phyloP scores from a whole-genome alignment of 495 filamentous ascomycete genomes.

The Choiromyces venosus region DNA sequence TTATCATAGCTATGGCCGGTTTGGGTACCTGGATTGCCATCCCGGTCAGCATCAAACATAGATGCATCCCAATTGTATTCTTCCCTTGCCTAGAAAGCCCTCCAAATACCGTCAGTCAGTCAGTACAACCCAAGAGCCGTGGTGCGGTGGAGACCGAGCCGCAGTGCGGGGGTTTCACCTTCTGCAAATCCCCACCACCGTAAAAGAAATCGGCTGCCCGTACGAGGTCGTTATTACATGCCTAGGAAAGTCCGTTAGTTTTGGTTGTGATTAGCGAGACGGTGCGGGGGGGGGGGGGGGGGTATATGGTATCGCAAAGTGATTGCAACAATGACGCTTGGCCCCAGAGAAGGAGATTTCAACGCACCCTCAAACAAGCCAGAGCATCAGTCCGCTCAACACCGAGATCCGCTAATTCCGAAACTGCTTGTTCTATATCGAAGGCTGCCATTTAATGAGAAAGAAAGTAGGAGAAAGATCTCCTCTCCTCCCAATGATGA shows the following conservation, averaged over 20 bases:
- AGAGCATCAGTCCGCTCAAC: slow-evolving; percentile 33
- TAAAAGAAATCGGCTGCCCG: slow-evolving; percentile 40
- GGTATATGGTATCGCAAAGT: slow-evolving; percentile 12
- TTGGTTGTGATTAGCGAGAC: slow-evolving; percentile 21
- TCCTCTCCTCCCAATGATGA: not conserved
- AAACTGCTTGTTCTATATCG: slow-evolving; percentile 16
- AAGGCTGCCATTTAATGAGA: not conserved
- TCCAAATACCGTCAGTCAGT: slow-evolving; percentile 24
- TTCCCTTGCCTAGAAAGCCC: slow-evolving; percentile 18
- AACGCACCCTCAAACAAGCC: slow-evolving; percentile 40
- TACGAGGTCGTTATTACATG: slow-evolving; percentile 37
- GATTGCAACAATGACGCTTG: slow-evolving; percentile 27
- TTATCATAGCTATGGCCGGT: slow-evolving; percentile 9
- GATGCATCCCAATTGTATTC: slow-evolving; percentile 25
- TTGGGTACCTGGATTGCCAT: slow-evolving; percentile 16
- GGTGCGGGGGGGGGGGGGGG: not conserved
- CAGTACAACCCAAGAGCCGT: not conserved
- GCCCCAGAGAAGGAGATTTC: slow-evolving; percentile 7
- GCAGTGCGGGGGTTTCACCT: slow-evolving; percentile 29
- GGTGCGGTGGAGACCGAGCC: not conserved
- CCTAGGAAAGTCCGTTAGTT: slow-evolving; percentile 16
- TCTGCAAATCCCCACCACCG: slow-evolving; percentile 23
- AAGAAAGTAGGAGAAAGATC: not conserved
- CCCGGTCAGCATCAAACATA: slow-evolving; percentile 27
- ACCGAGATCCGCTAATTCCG: slow-evolving; percentile 27